Evolutionary conservation across 1,284 basidiomycete species (phyloP), one percentile per base, ranked within the genome.

Genomic region (Sutorius eximius): DNA sequence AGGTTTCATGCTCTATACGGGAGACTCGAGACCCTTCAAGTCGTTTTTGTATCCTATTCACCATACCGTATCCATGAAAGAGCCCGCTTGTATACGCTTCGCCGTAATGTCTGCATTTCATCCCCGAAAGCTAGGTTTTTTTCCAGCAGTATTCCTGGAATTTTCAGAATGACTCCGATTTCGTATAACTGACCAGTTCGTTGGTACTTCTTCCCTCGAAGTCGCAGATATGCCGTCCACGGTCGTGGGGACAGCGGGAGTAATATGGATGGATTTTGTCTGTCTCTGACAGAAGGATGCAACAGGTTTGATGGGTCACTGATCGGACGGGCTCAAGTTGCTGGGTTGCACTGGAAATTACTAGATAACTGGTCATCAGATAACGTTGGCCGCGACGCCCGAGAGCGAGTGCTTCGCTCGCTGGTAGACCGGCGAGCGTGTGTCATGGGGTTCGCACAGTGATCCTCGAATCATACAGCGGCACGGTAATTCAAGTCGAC

Each of bases 401-500:
- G 20, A 44, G 2, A 44, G 1, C 5, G 12, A 4, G 5, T 22
- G 24, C 36, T 49, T 49, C 15, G 33, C 32, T n/a, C 29, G 40
- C n/a, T n/a, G 41, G 32, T 15, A 58, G 24, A 27, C 27, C 37
- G 50, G 50, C 32, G 49, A 53, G 20, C 32, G 27, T 53, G 46
- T 11, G 43, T 49, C 1, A 9, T 24, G 30, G 24, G 13, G 15
- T 7, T 12, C 12, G n/a, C 4, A 13, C n/a, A n/a, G n/a, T 12
- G 2, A 20, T 22, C 6, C 11, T 29, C 13, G 15, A 38, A 56
- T 33, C 10, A 15, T 34, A 11, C 29, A 40, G 13, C 20, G 7
- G 5, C 22, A n/a, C 33, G 37, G 45, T 13, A 18, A 45, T 45
- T 34, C 24, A 41, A 42, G 18, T 38, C 27, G 1, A 48, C 33